phyloP scores from a whole-genome alignment of 2,329 filamentous ascomycete species.

The Davidsoniella neocaledoniae region DNA sequence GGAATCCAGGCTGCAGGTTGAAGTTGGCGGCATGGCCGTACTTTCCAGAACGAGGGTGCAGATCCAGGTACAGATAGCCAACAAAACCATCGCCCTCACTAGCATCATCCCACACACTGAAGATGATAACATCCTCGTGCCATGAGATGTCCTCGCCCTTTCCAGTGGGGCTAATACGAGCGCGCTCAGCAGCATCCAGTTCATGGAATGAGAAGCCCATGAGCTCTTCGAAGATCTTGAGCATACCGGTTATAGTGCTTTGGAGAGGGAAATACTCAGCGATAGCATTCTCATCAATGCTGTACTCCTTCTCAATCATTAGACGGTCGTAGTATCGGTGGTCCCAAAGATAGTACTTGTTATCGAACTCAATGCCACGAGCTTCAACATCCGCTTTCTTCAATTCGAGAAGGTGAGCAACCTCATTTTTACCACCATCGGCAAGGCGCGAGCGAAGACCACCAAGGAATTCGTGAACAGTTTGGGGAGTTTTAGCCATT shows the following conservation, averaged over 20 bases:
- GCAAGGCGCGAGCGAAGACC: constrained; percentile 52
- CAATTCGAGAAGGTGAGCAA: constrained; percentile 49
- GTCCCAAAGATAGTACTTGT: constrained; percentile 70
- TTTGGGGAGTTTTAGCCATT: constrained; percentile 65
- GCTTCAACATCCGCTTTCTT: constrained; percentile 54
- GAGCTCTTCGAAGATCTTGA: constrained; percentile 67
- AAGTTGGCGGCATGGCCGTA: constrained; percentile 79
- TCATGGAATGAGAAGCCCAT: constrained; percentile 68
- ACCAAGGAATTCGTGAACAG: constrained; percentile 54
- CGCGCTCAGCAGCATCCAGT: constrained; percentile 48
- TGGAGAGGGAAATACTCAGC: constrained; percentile 71
- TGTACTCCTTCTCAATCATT: constrained; percentile 66
- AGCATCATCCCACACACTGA: constrained; percentile 67
- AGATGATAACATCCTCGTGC: constrained; percentile 71
- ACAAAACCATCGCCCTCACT: constrained; percentile 55
- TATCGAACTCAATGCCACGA: constrained; percentile 42
- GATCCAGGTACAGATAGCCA: constrained; percentile 68
- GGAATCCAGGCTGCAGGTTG: constrained; percentile 57
- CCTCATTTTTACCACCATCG: constrained; percentile 54
- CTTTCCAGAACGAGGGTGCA: constrained; percentile 66
- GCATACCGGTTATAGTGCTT: constrained; percentile 59
- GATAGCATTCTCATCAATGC: constrained; percentile 63
- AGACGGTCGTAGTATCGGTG: constrained; percentile 64
- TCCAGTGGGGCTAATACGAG: constrained; percentile 46
- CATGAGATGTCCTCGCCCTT: constrained; percentile 58